Evolutionary conservation across 176 grass and related monocot genomes (phyloP), one percentile per base, ranked within the genome.

Genomic region (Cenchrus purpureus): DNA sequence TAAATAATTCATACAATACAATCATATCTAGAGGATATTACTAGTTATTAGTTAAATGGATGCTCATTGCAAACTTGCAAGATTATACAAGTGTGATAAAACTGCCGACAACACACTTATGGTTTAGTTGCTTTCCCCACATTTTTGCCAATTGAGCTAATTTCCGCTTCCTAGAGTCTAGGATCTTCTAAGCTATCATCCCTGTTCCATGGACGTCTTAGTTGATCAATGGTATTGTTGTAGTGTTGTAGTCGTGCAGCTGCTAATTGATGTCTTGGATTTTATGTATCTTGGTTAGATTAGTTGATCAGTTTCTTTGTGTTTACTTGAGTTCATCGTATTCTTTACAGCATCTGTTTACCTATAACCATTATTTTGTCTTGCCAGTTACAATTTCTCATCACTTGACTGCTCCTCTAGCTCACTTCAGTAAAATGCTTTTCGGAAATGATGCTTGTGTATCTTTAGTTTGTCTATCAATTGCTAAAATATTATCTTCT

Each of bases 381-480:
- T 37, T 22, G 2, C 37, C 8, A 65, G 17, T 71, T 55, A 69
- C 46, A 20, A 11, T 81, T n/a, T 56, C 65, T 71, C 14, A 52
- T 82, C 34, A 34, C 56, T 82, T 57, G 0, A 53, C 13, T 19
- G 9, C 37, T 77, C 9, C 7, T 67, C 73, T 64, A 22, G 10
- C 59, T 82, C 67, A 65, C 71, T 65, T 66, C 22, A 62, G 10
- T 64, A 20, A 15, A 68, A 29, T 43, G 20, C 11, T 25, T 17
- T 68, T 74, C 52, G 28, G 9, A 1, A 48, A 46, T 25, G 61
- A 49, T 86, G 13, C 79, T 58, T 83, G 8, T 69, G n/a, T 58
- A 65, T 46, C 20, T 87, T 87, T 15, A 46, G 10, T 49, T 79
- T 80, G 12, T 82, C 50, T 57, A 11, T 54, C 74, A 48, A 85